Conservation (phyloP, 495 filamentous ascomycete species). For the Tetracladium setigerum region DNA sequence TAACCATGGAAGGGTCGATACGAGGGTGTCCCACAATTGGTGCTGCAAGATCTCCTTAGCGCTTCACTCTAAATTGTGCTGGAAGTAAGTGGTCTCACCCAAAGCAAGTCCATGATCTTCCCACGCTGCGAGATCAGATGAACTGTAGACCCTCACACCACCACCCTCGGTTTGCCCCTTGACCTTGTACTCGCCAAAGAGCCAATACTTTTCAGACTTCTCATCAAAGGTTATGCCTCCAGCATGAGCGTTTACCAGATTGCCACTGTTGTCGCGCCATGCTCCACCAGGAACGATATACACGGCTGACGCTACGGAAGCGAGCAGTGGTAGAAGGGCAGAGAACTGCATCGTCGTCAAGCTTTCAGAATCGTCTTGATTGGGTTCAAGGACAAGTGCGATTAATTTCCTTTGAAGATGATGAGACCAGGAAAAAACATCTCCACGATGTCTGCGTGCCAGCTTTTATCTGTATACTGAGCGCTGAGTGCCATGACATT, state of each 20-base stretch:
- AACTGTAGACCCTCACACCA: slow-evolving; percentile 35
- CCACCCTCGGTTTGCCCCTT: slow-evolving; percentile 34
- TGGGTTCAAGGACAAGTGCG: no score
- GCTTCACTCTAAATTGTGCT: no score
- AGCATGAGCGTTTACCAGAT: slow-evolving; percentile 37
- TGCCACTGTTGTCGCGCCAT: slow-evolving; percentile 35
- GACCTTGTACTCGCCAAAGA: slow-evolving; percentile 39
- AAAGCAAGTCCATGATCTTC: slow-evolving; percentile 29
- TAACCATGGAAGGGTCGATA: slow-evolving; percentile 30
- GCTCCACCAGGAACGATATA: slow-evolving; percentile 38
- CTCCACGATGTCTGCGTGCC: no score
- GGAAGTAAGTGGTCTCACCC: no score
- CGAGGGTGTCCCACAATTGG: slow-evolving; percentile 29
- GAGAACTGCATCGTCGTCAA: no score
- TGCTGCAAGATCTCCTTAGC: no score
- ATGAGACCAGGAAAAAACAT: no score
- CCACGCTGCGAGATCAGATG: slow-evolving; percentile 35
- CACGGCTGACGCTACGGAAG: slow-evolving; percentile 14
- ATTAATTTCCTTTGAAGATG: no score
- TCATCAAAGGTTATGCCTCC: slow-evolving; percentile 28
- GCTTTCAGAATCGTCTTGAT: no score
- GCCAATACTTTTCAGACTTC: slow-evolving; percentile 32
- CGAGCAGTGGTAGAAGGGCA: no score
- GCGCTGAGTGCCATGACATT: no score
- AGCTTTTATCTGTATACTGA: no score